Evolutionary conservation across 2,329 filamentous ascomycete genomes (phyloP).

Genomic region (Colletotrichum sp.): DNA sequence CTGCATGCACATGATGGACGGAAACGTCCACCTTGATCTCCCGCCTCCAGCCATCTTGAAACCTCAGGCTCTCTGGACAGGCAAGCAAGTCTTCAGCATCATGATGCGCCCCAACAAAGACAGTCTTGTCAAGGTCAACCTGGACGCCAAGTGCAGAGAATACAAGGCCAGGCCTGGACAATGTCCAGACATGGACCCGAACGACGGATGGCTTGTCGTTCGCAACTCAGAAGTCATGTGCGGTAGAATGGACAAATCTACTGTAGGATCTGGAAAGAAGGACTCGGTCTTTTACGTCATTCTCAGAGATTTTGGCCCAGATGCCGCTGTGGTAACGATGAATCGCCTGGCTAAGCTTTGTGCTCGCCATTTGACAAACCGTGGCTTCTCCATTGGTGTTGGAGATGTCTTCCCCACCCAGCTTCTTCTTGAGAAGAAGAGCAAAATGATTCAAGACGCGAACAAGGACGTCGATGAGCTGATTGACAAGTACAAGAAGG

Average conservation of each 20-base stretch:
- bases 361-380: constrained; percentile 84
- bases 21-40: constrained; percentile 77
- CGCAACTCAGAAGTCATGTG: constrained; percentile 98
- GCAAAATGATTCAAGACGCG: constrained; percentile 75
- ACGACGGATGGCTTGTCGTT: constrained; percentile 90
- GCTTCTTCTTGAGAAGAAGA: constrained; percentile 73
- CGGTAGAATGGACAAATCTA: constrained; percentile 96
- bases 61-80: constrained; percentile 89
- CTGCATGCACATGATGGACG: constrained; percentile 92
- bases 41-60: constrained; percentile 87
- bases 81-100: constrained; percentile 94
- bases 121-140: constrained; percentile 84
- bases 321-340: constrained; percentile 89
- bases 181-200: constrained; percentile 75
- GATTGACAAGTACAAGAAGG: constrained; percentile 79
- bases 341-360: constrained; percentile 91
- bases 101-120: constrained; percentile 86
- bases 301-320: constrained; percentile 90
- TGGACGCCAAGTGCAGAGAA: constrained; percentile 90
- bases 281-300: constrained; percentile 98
- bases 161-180: constrained; percentile 67
- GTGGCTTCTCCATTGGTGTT: constrained; percentile 95
- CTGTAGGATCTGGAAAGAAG: constrained; percentile 96
- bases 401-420: constrained; percentile 89
- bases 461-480: constrained; percentile 84